Evolutionary conservation across 805 yeast species (phyloP), one percentile per base, ranked within the genome.

Genomic region (Sungouiella blattae): DNA sequence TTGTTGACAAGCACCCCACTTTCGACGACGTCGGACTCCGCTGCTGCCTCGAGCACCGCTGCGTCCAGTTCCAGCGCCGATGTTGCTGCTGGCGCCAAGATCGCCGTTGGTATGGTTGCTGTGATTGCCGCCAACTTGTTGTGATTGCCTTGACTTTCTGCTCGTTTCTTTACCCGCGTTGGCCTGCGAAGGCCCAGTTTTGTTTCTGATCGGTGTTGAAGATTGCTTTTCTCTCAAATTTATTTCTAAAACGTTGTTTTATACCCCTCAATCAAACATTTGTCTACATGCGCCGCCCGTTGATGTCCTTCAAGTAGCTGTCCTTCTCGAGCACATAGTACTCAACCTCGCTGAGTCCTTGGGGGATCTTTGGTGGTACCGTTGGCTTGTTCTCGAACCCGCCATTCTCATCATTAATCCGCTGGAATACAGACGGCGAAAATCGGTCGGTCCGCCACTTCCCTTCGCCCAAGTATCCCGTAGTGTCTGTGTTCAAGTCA

Each of bases 311-410:
- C 36, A 68, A 34, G 38, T 59, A 68, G 29, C 51, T 60, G 28
- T 68, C 71, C 41, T 55, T 60, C 28, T 67, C 72, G 33, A 67
- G 42, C 3, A 64, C 59, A 39, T 65, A 68, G 40, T 67, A 68
- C 40, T 68, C 73, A 46, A 46, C 50, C 28, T 66, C 72, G 11
- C 65, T 54, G 26, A 68, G 43, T 3, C 73, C 73, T 28, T 51
- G 46, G 1, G 73, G 73, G 15, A 67, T 59, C 43, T 68, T 68
- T 1, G 73, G 73, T 2, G 73, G 73, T 6, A 68, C 69, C 12
- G 49, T 43, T 2, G 73, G 73, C 40, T 67, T 67, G 35, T 51
- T 47, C 25, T 48, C 57, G 28, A 35, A 50, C 11, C 54, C 57
- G 11, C 23, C 22, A 18, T 51, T 47, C 22, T 20, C 22, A 27